A percentile compares a stretch with the other conserved stretches of the same genome.
phyloP scores from a whole-genome alignment of 1,284 basidiomycete genomes.

The Termitomyces sp. region DNA sequence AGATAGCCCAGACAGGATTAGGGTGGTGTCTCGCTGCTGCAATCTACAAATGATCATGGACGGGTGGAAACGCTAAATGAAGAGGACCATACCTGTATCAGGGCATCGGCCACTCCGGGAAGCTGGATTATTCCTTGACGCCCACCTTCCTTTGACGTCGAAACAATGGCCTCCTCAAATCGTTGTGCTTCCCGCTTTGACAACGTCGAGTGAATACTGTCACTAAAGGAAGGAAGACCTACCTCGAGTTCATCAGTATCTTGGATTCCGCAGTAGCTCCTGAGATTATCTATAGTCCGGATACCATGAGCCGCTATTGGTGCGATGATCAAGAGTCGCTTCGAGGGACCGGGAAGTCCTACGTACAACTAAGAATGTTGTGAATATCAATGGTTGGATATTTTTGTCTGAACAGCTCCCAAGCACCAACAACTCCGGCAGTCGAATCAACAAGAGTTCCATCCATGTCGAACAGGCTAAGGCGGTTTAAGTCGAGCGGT shows the following conservation, averaged over 20 bases:
- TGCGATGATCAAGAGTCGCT: conserved; percentile 3
- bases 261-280: conserved; percentile 61
- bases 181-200: conserved; percentile 55
- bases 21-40: conserved; percentile 38
- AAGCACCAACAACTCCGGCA: conserved; percentile 69
- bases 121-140: conserved; percentile 55
- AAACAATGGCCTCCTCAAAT: conserved; percentile 65
- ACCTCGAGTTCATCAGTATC: conserved; percentile 69
- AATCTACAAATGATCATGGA: conserved; percentile 31
- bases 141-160: conserved; percentile 47
- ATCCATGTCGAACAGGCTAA: conserved; percentile 75
- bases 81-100: conserved; percentile 42
- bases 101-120: conserved; percentile 52
- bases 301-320: conserved; percentile 71
- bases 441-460: conserved; percentile 75
- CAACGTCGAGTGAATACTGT: background rate
- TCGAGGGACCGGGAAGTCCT: conserved; percentile 17
- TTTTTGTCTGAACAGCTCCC: conserved; percentile 58
- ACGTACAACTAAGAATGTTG: conserved; percentile 57
- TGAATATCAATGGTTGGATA: conserved; percentile 62
- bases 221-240: conserved; percentile 9
- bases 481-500: conserved; percentile 5
- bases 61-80: background rate
- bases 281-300: conserved; percentile 76
- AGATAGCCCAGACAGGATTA: conserved; percentile 59